A percentile compares a stretch with the other conserved stretches of the same genome.
Evolutionary conservation across 805 yeast species (phyloP).

Genomic region (Isabelozyma gotoi): DNA sequence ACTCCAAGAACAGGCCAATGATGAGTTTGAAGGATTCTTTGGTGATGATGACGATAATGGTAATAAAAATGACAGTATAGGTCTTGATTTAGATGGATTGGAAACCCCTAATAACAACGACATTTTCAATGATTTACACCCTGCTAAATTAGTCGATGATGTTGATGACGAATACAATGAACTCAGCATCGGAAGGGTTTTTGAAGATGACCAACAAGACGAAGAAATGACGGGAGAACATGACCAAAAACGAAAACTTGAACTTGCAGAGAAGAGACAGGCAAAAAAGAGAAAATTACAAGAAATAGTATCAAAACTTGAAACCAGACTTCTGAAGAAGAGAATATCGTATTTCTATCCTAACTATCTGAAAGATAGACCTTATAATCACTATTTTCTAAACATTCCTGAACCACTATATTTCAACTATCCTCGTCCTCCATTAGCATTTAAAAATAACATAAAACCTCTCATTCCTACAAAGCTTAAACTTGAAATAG

Average conservation of each 20-base stretch:
- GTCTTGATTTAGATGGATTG: slow-evolving; percentile 16
- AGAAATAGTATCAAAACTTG: slow-evolving; percentile 25
- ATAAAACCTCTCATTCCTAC: slow-evolving; percentile 56
- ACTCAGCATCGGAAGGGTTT: slow-evolving; percentile 17
- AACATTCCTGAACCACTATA: slow-evolving; percentile 62
- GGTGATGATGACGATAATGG: slow-evolving; percentile 28
- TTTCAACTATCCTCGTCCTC: slow-evolving; percentile 54
- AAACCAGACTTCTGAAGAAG: slow-evolving; percentile 21
- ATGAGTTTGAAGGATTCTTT: slow-evolving; percentile 39
- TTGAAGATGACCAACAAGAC: slow-evolving; percentile 13
- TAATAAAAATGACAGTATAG: slow-evolving; percentile 7
- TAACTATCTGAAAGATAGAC: slow-evolving; percentile 51
- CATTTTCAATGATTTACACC: slow-evolving; percentile 14
- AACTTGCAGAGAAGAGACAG: slow-evolving; percentile 19
- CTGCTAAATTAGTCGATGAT: slow-evolving; percentile 11
- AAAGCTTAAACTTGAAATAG: slow-evolving; percentile 59
- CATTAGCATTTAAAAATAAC: slow-evolving; percentile 28
- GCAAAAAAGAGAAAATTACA: slow-evolving; percentile 29
- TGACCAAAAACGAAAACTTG: slow-evolving; percentile 14
- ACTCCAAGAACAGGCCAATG: slow-evolving; percentile 35
- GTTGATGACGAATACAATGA: slow-evolving; percentile 27
- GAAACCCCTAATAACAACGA: slow-evolving; percentile 17
- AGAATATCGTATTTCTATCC: slow-evolving; percentile 58
- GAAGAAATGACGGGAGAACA: background rate
- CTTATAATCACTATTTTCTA: slow-evolving; percentile 63